A percentile compares a stretch with the other conserved stretches of the same genome.
These are phyloP conservation scores for Funneliformis mosseae DNA, from an alignment of 192 early-diverging fungal species.

Conservation along the genomic window DNA sequence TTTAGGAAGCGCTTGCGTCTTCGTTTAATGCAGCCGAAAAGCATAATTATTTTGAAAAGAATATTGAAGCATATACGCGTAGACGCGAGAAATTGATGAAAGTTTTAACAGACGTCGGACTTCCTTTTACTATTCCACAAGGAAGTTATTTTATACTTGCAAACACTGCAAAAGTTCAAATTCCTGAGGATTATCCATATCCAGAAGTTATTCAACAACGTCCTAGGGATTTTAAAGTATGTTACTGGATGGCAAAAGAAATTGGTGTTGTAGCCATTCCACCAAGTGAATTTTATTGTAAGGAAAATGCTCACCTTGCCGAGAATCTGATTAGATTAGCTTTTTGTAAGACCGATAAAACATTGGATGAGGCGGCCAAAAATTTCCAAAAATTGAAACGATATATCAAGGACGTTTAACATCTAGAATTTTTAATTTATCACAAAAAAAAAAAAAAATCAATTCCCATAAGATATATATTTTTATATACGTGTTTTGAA, in stretches of 20 bases:
- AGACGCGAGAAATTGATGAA: slow-evolving; percentile 75
- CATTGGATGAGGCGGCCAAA: slow-evolving; percentile 71
- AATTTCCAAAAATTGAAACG: slow-evolving; percentile 63
- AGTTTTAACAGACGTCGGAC: slow-evolving; percentile 64
- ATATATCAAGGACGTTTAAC: slow-evolving; percentile 44
- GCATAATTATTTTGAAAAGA: slow-evolving; percentile 69
- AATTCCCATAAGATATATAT: no score
- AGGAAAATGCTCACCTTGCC: slow-evolving; percentile 62
- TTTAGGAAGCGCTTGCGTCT: slow-evolving; percentile 68
- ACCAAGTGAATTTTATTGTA: slow-evolving; percentile 86
- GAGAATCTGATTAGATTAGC: slow-evolving; percentile 85
- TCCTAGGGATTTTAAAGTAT: slow-evolving; percentile 76
- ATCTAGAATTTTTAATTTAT: no score
- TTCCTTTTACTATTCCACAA: slow-evolving; percentile 84
- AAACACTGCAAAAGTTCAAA: slow-evolving; percentile 67
- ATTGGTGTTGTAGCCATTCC: slow-evolving; percentile 93
- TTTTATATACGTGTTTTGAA: no score
- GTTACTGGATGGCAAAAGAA: slow-evolving; percentile 83
- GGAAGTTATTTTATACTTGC: slow-evolving; percentile 95
- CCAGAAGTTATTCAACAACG: slow-evolving; percentile 59
- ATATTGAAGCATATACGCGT: slow-evolving; percentile 64
- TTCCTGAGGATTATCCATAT: slow-evolving; percentile 64
- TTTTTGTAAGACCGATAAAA: slow-evolving; percentile 90
- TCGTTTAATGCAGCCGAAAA: slow-evolving; percentile 66
- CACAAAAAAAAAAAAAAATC: no score